phyloP scores from a whole-genome alignment of 2,329 filamentous ascomycete genomes.

The Lasiodiplodia sp. region DNA sequence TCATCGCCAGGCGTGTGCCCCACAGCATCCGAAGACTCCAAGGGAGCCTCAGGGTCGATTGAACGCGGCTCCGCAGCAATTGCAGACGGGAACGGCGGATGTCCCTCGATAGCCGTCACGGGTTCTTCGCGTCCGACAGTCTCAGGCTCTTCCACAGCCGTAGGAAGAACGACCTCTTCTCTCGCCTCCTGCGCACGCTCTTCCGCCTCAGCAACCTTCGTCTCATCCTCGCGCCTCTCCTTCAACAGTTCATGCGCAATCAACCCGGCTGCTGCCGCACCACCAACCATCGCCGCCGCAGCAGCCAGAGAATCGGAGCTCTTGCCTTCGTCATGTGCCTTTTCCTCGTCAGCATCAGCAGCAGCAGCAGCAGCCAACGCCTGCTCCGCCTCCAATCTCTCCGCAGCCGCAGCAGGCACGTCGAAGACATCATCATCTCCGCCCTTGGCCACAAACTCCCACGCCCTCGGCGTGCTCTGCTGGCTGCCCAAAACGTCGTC shows the following conservation, averaged over 20 bases:
- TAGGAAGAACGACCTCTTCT: not conserved
- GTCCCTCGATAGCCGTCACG: not conserved
- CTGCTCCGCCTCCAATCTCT: constrained; percentile 6
- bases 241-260: constrained; percentile 33
- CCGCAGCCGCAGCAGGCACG: not conserved
- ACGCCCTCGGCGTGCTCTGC: constrained; percentile 72
- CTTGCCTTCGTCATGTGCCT: not conserved
- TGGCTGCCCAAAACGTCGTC: constrained; percentile 63
- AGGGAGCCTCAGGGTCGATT: no score
- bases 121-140: not conserved
- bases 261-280: constrained; percentile 34
- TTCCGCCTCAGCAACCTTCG: not conserved
- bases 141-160: constrained; percentile 1
- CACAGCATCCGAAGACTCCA: no score
- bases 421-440: not conserved
- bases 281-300: constrained; percentile 40
- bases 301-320: constrained; percentile 33
- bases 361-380: not conserved
- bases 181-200: not conserved
- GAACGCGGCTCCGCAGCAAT: not conserved
- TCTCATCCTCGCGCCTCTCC: not conserved
- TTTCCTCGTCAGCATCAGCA: not conserved
- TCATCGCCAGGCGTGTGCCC: no score
- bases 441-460: constrained; percentile 44
- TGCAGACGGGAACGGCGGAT: not conserved